These are phyloP conservation scores for Neocatenulostroma microsporum DNA, from an alignment of 2,329 filamentous ascomycete genomes.

Conservation along the genomic window DNA sequence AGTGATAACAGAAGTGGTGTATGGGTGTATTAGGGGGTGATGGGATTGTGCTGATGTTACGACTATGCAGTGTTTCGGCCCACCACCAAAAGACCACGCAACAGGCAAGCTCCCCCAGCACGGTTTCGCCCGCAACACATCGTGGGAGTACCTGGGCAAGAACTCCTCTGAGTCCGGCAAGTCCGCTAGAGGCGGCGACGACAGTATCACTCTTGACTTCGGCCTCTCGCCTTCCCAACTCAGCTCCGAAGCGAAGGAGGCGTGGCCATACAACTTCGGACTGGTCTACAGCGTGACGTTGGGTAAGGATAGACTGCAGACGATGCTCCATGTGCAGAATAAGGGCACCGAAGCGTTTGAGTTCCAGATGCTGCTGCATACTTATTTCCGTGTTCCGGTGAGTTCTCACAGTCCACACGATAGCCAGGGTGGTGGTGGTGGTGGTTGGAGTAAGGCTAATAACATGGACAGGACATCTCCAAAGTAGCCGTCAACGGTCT, in stretches of 20 bases:
- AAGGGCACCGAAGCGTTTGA: slow-evolving; percentile 76
- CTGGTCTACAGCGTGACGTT: slow-evolving; percentile 91
- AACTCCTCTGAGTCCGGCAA: slow-evolving; percentile 56
- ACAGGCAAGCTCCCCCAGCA: slow-evolving; percentile 80
- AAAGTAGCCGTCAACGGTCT: slow-evolving; percentile 67
- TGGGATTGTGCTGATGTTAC: no score
- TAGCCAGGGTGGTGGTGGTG: no score
- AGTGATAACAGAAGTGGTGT: no score
- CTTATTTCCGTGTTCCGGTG: slow-evolving; percentile 77
- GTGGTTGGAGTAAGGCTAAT: no score
- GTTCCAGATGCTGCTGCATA: slow-evolving; percentile 86
- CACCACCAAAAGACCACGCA: slow-evolving; percentile 63
- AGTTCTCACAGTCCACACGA: no score
- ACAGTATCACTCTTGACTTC: slow-evolving; percentile 89
- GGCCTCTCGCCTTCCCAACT: slow-evolving; percentile 71
- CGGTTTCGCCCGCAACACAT: slow-evolving; percentile 82
- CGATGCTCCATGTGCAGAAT: slow-evolving; percentile 80
- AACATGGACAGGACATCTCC: slow-evolving; percentile 61
- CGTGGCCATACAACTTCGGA: slow-evolving; percentile 82
- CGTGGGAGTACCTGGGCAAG: slow-evolving; percentile 92
- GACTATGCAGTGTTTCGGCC: slow-evolving; percentile 80
- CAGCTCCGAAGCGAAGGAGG: slow-evolving; percentile 56
- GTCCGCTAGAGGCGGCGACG: slow-evolving; percentile 42
- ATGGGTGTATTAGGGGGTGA: no score
- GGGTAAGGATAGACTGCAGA: slow-evolving; percentile 64